Conservation (phyloP, 2,329 filamentous ascomycete species). For the Aspergillus pseudoviridinutans region DNA sequence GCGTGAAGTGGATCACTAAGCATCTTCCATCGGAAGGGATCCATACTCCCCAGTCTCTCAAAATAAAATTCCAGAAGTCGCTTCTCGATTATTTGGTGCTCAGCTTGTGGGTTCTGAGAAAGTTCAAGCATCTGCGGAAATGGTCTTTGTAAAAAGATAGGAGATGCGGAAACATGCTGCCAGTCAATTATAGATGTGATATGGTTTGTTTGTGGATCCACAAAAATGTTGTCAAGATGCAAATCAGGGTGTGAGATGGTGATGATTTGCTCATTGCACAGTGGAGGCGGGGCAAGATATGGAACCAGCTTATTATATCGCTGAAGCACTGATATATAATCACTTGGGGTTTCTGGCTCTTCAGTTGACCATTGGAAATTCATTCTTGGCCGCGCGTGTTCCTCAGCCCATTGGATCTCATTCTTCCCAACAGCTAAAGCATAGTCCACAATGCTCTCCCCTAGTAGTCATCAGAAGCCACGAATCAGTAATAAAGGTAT, state of each 20-base stretch:
- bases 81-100: background rate
- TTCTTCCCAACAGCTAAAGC: constrained; percentile 9
- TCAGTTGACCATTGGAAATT: constrained; percentile 12
- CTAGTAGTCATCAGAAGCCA: background rate
- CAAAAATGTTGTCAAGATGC: constrained; percentile 6
- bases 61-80: constrained; percentile 6
- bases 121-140: constrained; percentile 14
- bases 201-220: constrained; percentile 3
- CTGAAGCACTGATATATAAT: constrained; percentile 1
- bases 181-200: constrained; percentile 14
- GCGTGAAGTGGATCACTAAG: no score
- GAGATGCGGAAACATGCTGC: constrained; percentile 10
- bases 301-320: background rate
- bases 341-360: background rate
- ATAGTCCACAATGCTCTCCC: constrained; percentile 9
- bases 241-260: constrained; percentile 3
- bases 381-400: constrained; percentile 10
- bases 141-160: constrained; percentile 9
- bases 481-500: background rate
- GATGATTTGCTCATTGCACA: background rate
- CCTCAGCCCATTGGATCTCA: constrained; percentile 11
- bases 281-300: background rate
- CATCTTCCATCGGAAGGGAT: constrained; percentile 2
- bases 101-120: background rate
- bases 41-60: background rate